Evolutionary conservation across 139 green algal species (phyloP).

Genomic region (Chlamydomonas applanata): DNA sequence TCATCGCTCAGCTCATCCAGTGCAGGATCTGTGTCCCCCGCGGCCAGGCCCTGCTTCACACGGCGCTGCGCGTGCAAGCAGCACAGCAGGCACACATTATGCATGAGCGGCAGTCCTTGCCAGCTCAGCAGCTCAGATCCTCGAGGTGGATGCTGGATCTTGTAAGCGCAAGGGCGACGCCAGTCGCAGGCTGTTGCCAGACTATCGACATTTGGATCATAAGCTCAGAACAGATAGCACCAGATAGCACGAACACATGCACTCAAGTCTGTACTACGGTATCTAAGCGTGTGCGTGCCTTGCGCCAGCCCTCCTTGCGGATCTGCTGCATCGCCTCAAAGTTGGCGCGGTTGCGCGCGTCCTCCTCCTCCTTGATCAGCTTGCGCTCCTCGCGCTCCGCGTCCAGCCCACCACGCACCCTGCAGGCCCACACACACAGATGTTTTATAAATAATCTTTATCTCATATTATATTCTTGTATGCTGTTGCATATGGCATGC

Average conservation of each 20-base stretch:
- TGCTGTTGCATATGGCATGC: no score
- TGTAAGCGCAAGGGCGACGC: no score
- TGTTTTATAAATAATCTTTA: no score
- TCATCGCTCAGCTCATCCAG: slow-evolving; percentile 62
- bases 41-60: slow-evolving; percentile 58
- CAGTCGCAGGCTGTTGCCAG: no score
- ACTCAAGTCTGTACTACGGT: no score
- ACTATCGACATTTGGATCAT: no score
- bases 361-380: slow-evolving; percentile 51
- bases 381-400: slow-evolving; percentile 70
- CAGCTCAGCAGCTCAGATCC: not conserved
- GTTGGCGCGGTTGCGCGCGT: slow-evolving; percentile 48
- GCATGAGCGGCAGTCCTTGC: not conserved
- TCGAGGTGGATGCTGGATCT: no score
- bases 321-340: slow-evolving; percentile 74
- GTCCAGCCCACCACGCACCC: slow-evolving; percentile 65
- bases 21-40: slow-evolving; percentile 74
- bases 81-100: not conserved
- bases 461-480: no score
- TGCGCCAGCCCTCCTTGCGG: slow-evolving; percentile 54
- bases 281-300: slow-evolving; percentile 33
- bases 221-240: no score
- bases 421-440: slow-evolving; percentile 12
- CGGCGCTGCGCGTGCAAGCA: slow-evolving; percentile 45
- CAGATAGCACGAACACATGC: no score